Evolutionary conservation across 2,329 filamentous ascomycete genomes (phyloP), one percentile per base, ranked within the genome.

Genomic region (Alternaria dauci): DNA sequence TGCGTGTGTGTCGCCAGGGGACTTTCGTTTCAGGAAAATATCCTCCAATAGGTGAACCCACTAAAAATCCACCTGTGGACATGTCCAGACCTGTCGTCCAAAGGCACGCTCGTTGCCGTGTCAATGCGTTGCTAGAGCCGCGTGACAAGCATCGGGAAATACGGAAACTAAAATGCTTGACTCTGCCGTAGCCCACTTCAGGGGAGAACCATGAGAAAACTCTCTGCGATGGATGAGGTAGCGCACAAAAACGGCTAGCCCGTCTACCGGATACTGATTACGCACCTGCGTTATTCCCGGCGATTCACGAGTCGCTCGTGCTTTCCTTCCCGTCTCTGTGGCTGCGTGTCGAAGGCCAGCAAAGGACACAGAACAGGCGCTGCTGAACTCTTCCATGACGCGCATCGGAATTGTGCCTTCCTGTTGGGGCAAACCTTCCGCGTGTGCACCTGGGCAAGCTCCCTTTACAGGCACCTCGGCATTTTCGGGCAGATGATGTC

Each of bases 401-500:
- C 30, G 0, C 32, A 36, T n/a, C 20, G 8, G 18, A 23, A 16
- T 18, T 11, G 20, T 12, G 16, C 20, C 30, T 50, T 50, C 46
- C 46, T 7, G 14, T 36, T 26, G 5, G 7, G 20, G 46, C 34
- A 38, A 50, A 2, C 32, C 8, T 50, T 30, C 46, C 43, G 36
- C 26, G 42, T 23, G 20, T 23, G 20, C n/a, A n/a, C n/a, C n/a
- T n/a, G n/a, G 28, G 32, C 26, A 42, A 54, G 34, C 44, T 12
- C 50, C 43, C 32, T 41, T 38, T 20, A 55, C 12, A 34, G 16
- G 46, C 20, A 36, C 36, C 44, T 59, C 56, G 57, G 57, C 52
- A 32, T 55, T 55, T 18, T 59, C 57, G 57, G 52, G 25, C 18
- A 8, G 25, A 55, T 59, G 41, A 48, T 55, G 23, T 32, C 26